Conservation (phyloP, 2,329 filamentous ascomycete species). For the Sporothrix phasma region DNA sequence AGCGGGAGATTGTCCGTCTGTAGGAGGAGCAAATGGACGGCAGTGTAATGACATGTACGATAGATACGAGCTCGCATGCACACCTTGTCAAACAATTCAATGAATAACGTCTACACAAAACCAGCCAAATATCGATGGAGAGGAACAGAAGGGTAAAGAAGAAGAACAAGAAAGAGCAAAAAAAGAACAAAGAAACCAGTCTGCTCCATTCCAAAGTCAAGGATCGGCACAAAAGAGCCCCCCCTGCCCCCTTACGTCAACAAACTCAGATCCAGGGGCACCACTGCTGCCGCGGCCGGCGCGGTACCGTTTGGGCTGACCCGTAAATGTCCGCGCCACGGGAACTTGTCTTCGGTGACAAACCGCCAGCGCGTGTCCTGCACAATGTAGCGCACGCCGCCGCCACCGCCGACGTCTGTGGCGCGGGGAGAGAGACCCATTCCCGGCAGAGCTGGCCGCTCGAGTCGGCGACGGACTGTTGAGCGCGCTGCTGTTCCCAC, state of each 20-base stretch:
- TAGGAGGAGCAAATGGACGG: constrained; percentile 27
- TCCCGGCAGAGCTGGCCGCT: constrained; percentile 21
- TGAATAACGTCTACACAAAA: no score
- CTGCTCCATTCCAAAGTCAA: no score
- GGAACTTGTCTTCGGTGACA: constrained; percentile 68
- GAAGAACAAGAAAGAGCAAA: neutral
- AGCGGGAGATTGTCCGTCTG: constrained; percentile 43
- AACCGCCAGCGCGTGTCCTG: constrained; percentile 81
- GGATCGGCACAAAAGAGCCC: neutral
- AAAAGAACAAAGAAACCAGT: no score
- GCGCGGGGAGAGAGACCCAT: constrained; percentile 19
- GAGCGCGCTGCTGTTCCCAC: constrained; percentile 20
- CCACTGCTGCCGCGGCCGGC: constrained; percentile 89
- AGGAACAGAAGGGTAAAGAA: no score
- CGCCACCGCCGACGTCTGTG: constrained; percentile 20
- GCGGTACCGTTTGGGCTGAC: constrained; percentile 68
- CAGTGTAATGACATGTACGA: neutral
- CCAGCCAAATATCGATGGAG: no score
- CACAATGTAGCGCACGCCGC: constrained; percentile 43
- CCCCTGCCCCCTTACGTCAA: neutral
- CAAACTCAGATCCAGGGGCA: constrained; percentile 69
- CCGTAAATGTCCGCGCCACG: constrained; percentile 76
- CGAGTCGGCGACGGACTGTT: constrained; percentile 39
- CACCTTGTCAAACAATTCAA: no score
- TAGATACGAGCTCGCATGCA: no score